Percentiles rank a stretch among this genome's conserved stretches.
Conservation (phyloP, 2,329 filamentous ascomycete species). For the Metarhizium sp. region DNA sequence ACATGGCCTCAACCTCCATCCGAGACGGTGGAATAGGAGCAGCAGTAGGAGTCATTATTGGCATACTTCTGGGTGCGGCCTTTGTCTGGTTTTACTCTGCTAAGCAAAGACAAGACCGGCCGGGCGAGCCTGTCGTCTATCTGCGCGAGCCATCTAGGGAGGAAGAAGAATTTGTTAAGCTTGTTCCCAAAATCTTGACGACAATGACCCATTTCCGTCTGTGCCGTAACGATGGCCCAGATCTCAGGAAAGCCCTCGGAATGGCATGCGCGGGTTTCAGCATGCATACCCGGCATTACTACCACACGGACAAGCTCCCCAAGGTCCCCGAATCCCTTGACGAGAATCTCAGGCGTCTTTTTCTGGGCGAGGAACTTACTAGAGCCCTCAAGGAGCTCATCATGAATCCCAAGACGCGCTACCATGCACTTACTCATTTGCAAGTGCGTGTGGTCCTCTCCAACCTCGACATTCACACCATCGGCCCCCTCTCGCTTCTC, state of each 20-base stretch:
- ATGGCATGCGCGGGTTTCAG: neutral
- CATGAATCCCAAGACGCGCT: neutral
- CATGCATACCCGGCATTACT: neutral
- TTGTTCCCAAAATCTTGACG: no score
- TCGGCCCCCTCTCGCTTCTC: neutral
- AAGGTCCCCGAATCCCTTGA: neutral
- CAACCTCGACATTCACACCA: neutral
- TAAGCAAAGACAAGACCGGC: neutral
- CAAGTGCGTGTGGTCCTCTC: neutral
- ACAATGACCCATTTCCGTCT: no score
- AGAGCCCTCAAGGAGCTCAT: neutral
- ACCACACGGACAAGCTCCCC: neutral
- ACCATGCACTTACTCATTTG: neutral
- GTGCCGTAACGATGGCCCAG: no score
- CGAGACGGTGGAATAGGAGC: neutral
- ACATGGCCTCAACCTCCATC: neutral
- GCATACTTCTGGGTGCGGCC: neutral
- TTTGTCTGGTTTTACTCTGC: neutral
- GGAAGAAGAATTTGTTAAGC: fast-evolving
- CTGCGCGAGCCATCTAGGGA: no score
- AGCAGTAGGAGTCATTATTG: neutral
- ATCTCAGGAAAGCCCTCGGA: neutral
- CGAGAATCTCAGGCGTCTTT: neutral
- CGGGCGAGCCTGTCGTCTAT: no score
- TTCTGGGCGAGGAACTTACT: neutral